phyloP scores from a whole-genome alignment of 148 eudicot genomes.

The Spergularia marina region DNA sequence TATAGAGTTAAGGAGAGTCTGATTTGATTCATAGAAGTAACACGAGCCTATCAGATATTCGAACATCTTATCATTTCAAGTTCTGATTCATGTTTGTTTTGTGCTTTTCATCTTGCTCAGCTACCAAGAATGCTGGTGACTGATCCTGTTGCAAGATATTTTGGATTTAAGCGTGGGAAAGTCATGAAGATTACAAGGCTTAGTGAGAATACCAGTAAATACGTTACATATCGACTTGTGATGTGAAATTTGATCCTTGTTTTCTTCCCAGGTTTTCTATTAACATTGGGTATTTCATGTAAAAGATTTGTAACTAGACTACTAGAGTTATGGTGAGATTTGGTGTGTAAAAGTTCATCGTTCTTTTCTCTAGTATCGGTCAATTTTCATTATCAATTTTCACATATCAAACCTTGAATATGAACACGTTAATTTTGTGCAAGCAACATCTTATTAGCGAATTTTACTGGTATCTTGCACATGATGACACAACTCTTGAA shows the following conservation, averaged over 20 bases:
- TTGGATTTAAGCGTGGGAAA: constrained; percentile 51
- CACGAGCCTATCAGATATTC: too few species aligned
- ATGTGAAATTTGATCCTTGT: neutral
- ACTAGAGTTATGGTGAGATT: too few species aligned
- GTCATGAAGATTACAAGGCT: constrained; percentile 46
- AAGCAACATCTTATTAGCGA: too few species aligned
- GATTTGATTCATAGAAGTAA: too few species aligned
- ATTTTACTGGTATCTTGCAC: too few species aligned
- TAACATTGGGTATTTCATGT: neutral
- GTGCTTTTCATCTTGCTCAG: constrained; percentile 25
- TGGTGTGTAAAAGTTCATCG: too few species aligned
- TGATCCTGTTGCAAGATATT: constrained; percentile 55
- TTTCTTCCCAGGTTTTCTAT: neutral
- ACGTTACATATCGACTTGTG: constrained; percentile 46
- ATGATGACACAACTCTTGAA: too few species aligned
- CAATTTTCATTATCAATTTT: too few species aligned
- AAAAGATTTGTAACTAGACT: neutral
- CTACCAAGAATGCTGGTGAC: constrained; percentile 44
- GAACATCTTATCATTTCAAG: too few species aligned
- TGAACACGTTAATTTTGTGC: too few species aligned
- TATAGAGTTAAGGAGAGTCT: constrained; percentile 41
- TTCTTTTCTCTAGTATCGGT: too few species aligned
- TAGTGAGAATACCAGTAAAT: constrained; percentile 36
- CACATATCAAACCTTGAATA: too few species aligned
- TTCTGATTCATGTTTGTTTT: neutral